Base-by-base conservation (phyloP, 768 basidiomycete species). In the Scleroderma bovista region DNA sequence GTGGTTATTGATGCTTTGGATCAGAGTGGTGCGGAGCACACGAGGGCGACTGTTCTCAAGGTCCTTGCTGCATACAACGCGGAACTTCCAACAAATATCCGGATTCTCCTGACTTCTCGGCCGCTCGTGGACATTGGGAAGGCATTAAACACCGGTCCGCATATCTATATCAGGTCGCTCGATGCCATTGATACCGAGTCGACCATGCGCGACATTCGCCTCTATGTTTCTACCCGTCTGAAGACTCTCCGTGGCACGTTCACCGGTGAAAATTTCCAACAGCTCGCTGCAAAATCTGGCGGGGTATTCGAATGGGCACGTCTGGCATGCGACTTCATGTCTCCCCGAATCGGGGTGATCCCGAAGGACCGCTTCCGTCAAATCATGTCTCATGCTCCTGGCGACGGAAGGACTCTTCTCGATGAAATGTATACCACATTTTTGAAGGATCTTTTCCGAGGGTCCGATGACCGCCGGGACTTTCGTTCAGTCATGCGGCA, bases 1-100 rank as follows among this genome's bases (percentile, higher is more conserved):
- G 51, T 63, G 12, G 50, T 66, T 33, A 57, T 65, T 17, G 65
- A 67, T 39, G 64, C 48, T 2, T 33, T 63, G 22, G 57, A 60
- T 20, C 56, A 54, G 41, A 57, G 54, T 37, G 51, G 49, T 11
- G 17, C 7, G 11, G 39, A 40, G 15, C 4, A 3, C 13, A 36
- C 13, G 6, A 5, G 34, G n/a, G n/a, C 6, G n/a, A 5, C 6
- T n/a, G 13, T 40, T 17, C 10, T 40, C 7, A 12, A 19, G 5
- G 17, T 12, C 20, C 6, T 40, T 3, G 20, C 39, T 10, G 17
- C 39, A 40, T 4, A 40, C 13, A 6, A 4, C 3, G 39, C 39
- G 12, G 20, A 17, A 13, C 17, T 40, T 11, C 39, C 39, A 6
- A 5, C 34, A 15, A 19, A 22, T 2, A 10, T 40, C 7, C 39